A percentile compares a stretch with the other conserved stretches of the same genome.
Evolutionary conservation across 345 rosid genomes (phyloP).

Genomic region (Arabis alpina): DNA sequence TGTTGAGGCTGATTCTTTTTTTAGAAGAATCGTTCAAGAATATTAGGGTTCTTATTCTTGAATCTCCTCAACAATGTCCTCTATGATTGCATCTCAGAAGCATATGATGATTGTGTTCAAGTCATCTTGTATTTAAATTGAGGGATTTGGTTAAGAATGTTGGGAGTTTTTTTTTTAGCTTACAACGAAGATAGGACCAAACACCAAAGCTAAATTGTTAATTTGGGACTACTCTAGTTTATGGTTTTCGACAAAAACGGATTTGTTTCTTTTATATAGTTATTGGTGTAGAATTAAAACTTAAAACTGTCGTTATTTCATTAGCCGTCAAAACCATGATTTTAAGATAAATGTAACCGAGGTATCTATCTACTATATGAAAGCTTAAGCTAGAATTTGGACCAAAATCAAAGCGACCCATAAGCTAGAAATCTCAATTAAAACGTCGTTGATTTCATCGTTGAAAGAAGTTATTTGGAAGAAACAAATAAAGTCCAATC

Average conservation of each 20-base stretch:
- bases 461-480: no score
- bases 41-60: slow-evolving; percentile 29
- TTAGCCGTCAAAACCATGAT: slow-evolving; percentile 20
- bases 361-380: no score
- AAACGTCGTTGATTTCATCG: no score
- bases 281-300: slow-evolving; percentile 20
- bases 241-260: slow-evolving; percentile 34
- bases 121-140: slow-evolving; percentile 32
- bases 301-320: slow-evolving; percentile 10
- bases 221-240: slow-evolving; percentile 32
- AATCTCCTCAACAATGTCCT: slow-evolving; percentile 36
- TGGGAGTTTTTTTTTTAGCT: slow-evolving; percentile 29
- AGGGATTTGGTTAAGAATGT: slow-evolving; percentile 26
- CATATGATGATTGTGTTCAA: slow-evolving; percentile 31
- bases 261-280: slow-evolving; percentile 19
- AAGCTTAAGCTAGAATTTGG: no score
- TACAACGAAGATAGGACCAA: slow-evolving; percentile 32
- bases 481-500: no score
- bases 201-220: slow-evolving; percentile 33
- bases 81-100: slow-evolving; percentile 35
- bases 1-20: slow-evolving; percentile 37
- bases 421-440: no score
- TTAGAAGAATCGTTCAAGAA: slow-evolving; percentile 35
- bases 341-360: background rate
- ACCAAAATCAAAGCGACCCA: no score